Evolutionary conservation across 768 basidiomycete genomes (phyloP).

Genomic region (Candolleomyces eurysporus): DNA sequence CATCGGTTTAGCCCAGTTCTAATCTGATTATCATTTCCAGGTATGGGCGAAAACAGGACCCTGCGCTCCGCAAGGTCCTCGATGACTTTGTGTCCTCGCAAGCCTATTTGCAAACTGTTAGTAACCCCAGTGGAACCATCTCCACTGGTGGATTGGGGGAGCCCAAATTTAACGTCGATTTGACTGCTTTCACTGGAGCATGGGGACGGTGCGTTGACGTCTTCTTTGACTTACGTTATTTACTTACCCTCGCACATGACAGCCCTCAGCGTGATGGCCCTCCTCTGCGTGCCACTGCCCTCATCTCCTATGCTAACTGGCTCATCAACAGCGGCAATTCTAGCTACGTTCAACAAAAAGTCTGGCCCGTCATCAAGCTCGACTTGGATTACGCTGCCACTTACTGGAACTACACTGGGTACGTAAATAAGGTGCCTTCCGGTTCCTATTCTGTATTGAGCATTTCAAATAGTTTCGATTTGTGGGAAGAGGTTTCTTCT

Average conservation of each 20-base stretch:
- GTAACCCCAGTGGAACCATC: conserved; percentile 68
- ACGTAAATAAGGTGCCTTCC: conserved; percentile 14
- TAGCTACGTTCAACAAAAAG: conserved; percentile 44
- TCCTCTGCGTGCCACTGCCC: conserved; percentile 65
- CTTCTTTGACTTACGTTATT: neutral
- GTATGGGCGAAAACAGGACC: conserved; percentile 51
- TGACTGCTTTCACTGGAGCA: conserved; percentile 54
- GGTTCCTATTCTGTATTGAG: neutral
- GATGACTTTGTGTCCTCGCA: conserved; percentile 61
- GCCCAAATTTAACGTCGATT: conserved; percentile 72
- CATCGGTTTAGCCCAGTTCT: conserved; percentile 23
- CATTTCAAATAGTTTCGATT: conserved; percentile 51
- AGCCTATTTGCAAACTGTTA: conserved; percentile 55
- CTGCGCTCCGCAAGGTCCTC: conserved; percentile 47
- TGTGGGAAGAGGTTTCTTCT: conserved; percentile 73
- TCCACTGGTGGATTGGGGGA: conserved; percentile 76
- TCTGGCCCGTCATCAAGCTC: conserved; percentile 72
- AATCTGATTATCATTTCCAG: conserved; percentile 39
- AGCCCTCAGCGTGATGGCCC: conserved; percentile 76
- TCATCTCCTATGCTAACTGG: conserved; percentile 73
- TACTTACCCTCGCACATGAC: conserved; percentile 11
- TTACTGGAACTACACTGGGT: conserved; percentile 70
- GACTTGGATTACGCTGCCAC: conserved; percentile 74
- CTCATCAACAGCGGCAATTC: conserved; percentile 50
- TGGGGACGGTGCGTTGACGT: conserved; percentile 44